Evolutionary conservation across 139 green algal genomes (phyloP).

Genomic region (Dunaliella primolecta): DNA sequence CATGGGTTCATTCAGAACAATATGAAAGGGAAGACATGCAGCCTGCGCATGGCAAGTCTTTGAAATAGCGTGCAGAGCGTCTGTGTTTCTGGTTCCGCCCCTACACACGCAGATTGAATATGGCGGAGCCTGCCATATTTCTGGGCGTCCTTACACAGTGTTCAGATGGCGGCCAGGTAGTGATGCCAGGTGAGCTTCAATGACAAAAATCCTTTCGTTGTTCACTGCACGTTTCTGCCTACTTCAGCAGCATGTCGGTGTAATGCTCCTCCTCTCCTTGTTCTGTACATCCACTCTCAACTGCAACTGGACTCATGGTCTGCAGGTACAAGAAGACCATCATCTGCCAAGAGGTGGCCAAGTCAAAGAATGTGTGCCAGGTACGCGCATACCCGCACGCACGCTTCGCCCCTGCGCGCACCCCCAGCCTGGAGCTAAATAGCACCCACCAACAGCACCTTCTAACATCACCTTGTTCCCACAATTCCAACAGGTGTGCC

Average conservation of each 20-base stretch:
- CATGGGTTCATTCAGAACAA: neutral
- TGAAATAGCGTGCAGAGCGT: neutral
- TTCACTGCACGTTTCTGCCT: too few relatives aligned
- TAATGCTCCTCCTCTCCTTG: too few relatives aligned
- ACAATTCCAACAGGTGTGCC: conserved; percentile 85
- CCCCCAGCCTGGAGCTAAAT: too few relatives aligned
- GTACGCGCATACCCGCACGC: too few relatives aligned
- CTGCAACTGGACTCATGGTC: too few relatives aligned
- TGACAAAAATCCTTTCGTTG: too few relatives aligned
- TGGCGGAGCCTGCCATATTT: conserved; percentile 87
- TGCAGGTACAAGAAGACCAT: conserved; percentile 97
- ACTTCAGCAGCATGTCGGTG: too few relatives aligned
- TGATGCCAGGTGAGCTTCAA: conserved; percentile 67
- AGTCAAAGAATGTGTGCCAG: conserved; percentile 98
- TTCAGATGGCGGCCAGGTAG: conserved; percentile 87
- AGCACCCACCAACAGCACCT: too few relatives aligned
- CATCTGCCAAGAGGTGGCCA: conserved; percentile 97
- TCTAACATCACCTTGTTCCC: too few relatives aligned
- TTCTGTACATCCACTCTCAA: too few relatives aligned
- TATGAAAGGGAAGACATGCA: neutral
- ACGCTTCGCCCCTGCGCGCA: too few relatives aligned
- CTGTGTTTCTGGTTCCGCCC: too few relatives aligned
- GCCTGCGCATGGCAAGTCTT: neutral
- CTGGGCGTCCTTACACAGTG: conserved; percentile 85
- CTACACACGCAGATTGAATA: conserved; percentile 75